These are phyloP conservation scores for Candida pseudoviswanathii DNA, from an alignment of 1,139 yeast genomes.

Conservation along the genomic window DNA sequence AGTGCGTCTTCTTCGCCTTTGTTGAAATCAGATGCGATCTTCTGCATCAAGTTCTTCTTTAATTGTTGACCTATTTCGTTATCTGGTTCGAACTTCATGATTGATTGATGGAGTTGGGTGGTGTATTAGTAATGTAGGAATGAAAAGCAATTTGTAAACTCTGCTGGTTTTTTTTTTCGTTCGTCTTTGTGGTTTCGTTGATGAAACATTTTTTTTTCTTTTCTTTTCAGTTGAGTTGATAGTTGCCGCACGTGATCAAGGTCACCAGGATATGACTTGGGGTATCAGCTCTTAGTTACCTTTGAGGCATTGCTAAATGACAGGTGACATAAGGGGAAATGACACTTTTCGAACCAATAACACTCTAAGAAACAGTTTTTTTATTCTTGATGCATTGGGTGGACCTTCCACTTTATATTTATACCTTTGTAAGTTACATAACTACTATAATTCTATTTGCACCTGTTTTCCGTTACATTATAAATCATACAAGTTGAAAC, in stretches of 20 bases:
- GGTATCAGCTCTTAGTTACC: too few relatives aligned
- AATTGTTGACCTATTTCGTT: conserved; percentile 44
- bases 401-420: background rate
- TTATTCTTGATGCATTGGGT: background rate
- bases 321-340: too few relatives aligned
- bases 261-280: too few relatives aligned
- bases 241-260: too few relatives aligned
- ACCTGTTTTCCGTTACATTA: background rate
- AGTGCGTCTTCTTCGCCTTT: conserved; percentile 61
- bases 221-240: background rate
- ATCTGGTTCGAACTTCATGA: conserved; percentile 40
- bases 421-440: background rate
- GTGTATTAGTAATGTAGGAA: background rate
- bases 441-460: conserved; percentile 1
- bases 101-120: conserved; percentile 1
- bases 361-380: background rate
- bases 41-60: conserved; percentile 37
- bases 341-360: too few relatives aligned
- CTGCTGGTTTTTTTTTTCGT: background rate
- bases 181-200: background rate
- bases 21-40: conserved; percentile 36
- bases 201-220: conserved; percentile 1
- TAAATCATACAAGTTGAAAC: conserved; percentile 37
- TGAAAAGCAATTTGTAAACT: background rate
- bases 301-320: too few relatives aligned